Evolutionary conservation across 164 flowering plant species (phyloP), one percentile per base, ranked within the genome.

Genomic region (Vitis vinifera): DNA sequence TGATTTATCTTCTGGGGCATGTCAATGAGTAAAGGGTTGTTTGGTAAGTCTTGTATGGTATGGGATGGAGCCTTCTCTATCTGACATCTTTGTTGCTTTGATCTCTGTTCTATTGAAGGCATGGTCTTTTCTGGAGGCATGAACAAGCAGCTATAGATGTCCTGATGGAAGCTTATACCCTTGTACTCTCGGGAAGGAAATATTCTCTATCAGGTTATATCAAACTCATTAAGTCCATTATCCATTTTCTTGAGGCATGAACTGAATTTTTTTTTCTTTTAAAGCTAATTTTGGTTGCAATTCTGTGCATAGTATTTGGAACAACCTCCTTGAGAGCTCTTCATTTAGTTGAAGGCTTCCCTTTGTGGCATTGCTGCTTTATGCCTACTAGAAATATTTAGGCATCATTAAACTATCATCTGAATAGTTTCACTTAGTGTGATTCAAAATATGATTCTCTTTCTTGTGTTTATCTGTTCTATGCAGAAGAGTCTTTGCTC

Each of bases 341-440:
- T 53, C 56, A 53, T 53, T 53, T 53, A 6, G n/a, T 53, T 13
- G 56, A 53, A 53, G 15, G 16, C n/a, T n/a, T 53, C n/a, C 17
- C 56, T 53, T 14, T n/a, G n/a, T 53, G 56, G n/a, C 56, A 53
- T 53, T 53, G 56, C 56, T 53, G 56, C 56, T 53, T 14, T 53
- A 51, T 51, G 55, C 55, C 14, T 51, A 15, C 55, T 51, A 8
- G 14, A 15, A 51, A 51, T 51, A 51, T 51, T 51, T 51, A 10
- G 55, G 14, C 14, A 10, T 51, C 55, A 10, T 51, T 51, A 51
- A 12, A 12, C 11, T 9, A 8, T 15, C 55, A 51, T 51, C 13
- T 51, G 11, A 8, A 51, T 10, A 10, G 14, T 51, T 23, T 23
- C 27, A 23, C 2, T 23, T 23, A 23, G 44, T 3, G 44, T 37